Evolutionary conservation across 75 land plant genomes (phyloP), one percentile per base, ranked within the genome.

Genomic region (Cupressus sempervirens): DNA sequence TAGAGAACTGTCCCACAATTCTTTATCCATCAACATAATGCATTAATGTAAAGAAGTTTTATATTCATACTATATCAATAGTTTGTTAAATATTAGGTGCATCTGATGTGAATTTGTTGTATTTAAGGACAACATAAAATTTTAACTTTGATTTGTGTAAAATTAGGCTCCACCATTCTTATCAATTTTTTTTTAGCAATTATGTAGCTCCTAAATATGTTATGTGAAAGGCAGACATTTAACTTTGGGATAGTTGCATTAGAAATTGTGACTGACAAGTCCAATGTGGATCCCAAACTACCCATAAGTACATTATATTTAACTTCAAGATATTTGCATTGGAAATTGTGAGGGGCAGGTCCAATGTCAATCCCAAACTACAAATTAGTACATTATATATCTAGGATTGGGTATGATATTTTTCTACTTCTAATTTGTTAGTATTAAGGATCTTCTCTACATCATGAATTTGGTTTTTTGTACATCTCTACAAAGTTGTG

Each of bases 161-260:
- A 11, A 72, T 72, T 32, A 72, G 7, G 74, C 10, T 32, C 3
- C n/a, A 30, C 13, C 2, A 30, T 30, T 72, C 74, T 72, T 35
- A 72, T 72, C 3, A 32, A 26, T 16, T 2, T 65, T 36, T 58
- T 56, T 58, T 20, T 32, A 85, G 86, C 83, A 65, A 65, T 32
- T 85, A 85, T 54, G 36, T 85, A 46, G 45, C 86, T 83, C 86
- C 86, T 14, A 86, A 85, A 85, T 85, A 85, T 85, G 52, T 52
- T 53, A 30, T 85, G 85, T 11, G 54, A 43, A 85, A 85, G 50
- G 86, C 85, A n/a, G 86, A 85, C 73, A 46, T 85, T 54, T 41
- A 67, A 46, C 45, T 85, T 85, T 83, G 86, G 86, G 11, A 83
- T 85, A 11, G 52, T n/a, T n/a, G n/a, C n/a, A n/a, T n/a, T n/a